phyloP scores from a whole-genome alignment of 139 green algal species.

The Nannochloris sp. region DNA sequence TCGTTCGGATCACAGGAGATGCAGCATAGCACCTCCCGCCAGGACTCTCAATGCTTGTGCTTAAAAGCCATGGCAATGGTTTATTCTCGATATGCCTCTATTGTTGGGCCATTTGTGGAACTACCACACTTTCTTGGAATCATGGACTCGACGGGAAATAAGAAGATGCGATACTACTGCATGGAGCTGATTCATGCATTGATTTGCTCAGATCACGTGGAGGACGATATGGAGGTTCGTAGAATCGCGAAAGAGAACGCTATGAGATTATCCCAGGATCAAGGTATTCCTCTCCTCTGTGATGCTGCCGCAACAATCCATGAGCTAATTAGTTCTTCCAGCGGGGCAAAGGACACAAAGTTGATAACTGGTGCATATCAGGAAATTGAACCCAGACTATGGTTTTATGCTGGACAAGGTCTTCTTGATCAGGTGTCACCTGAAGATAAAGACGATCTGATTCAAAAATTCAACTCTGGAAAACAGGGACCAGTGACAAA shows the following conservation, averaged over 20 bases:
- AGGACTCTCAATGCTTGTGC: slow-evolving; percentile 38
- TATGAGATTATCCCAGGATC: slow-evolving; percentile 48
- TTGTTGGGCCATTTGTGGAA: slow-evolving; percentile 66
- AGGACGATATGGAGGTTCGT: neutral
- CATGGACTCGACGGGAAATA: slow-evolving; percentile 52
- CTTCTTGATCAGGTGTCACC: neutral
- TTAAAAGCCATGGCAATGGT: slow-evolving; percentile 74
- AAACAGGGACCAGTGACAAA: slow-evolving; percentile 63
- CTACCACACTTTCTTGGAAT: slow-evolving; percentile 59
- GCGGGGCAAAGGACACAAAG: slow-evolving; percentile 41
- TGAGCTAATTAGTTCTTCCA: slow-evolving; percentile 44
- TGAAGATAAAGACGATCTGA: neutral
- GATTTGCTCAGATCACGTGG: slow-evolving; percentile 18
- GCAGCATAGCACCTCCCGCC: neutral
- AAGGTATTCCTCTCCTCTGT: slow-evolving; percentile 65
- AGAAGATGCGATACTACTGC: slow-evolving; percentile 55
- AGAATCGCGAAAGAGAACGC: slow-evolving; percentile 46
- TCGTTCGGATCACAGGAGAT: neutral
- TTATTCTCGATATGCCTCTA: slow-evolving; percentile 51
- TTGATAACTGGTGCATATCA: slow-evolving; percentile 45
- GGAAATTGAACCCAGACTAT: slow-evolving; percentile 54
- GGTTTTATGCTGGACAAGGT: slow-evolving; percentile 41
- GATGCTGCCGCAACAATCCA: slow-evolving; percentile 75
- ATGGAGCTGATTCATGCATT: slow-evolving; percentile 71
- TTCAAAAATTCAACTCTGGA: neutral